A percentile compares a stretch with the other conserved stretches of the same genome.
Evolutionary conservation across 139 green algal genomes (phyloP).

Genomic region (Chlorella sp.): DNA sequence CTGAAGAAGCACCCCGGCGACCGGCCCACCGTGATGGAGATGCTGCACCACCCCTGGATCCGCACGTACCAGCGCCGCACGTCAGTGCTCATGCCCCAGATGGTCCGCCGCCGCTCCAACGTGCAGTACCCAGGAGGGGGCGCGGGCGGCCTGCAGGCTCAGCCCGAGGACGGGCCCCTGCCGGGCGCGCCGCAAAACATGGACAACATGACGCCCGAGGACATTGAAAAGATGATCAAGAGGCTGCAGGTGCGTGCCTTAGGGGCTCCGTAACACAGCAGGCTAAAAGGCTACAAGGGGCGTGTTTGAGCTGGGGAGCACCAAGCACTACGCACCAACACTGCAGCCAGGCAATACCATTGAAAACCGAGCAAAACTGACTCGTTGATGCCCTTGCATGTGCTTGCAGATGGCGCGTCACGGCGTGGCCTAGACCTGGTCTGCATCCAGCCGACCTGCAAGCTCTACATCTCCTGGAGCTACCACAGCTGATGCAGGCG

Average conservation of each 20-base stretch:
- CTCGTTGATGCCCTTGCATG: no score
- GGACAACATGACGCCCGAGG: slow-evolving; percentile 25
- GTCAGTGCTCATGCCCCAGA: slow-evolving; percentile 1
- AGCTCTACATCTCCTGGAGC: no score
- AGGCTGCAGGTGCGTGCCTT: slow-evolving; percentile 36
- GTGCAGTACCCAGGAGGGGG: background rate
- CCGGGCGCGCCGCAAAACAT: background rate
- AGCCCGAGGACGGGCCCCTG: background rate
- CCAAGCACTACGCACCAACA: no score
- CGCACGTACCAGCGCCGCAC: slow-evolving; percentile 28
- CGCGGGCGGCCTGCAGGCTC: background rate
- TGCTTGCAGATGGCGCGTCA: no score
- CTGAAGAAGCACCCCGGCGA: slow-evolving; percentile 51
- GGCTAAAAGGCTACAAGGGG: no score
- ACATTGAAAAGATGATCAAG: slow-evolving; percentile 30
- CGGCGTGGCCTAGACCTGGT: no score
- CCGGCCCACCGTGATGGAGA: slow-evolving; percentile 48
- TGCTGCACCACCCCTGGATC: slow-evolving; percentile 58
- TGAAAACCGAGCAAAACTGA: no score
- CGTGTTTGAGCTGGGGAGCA: no score
- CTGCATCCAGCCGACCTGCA: no score
- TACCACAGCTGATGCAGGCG: no score
- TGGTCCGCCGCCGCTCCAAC: slow-evolving; percentile 12
- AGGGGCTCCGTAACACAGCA: no score
- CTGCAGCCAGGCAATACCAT: no score